Evolutionary conservation across 2,329 filamentous ascomycete genomes (phyloP).

Genomic region (Xylaria polymorpha): DNA sequence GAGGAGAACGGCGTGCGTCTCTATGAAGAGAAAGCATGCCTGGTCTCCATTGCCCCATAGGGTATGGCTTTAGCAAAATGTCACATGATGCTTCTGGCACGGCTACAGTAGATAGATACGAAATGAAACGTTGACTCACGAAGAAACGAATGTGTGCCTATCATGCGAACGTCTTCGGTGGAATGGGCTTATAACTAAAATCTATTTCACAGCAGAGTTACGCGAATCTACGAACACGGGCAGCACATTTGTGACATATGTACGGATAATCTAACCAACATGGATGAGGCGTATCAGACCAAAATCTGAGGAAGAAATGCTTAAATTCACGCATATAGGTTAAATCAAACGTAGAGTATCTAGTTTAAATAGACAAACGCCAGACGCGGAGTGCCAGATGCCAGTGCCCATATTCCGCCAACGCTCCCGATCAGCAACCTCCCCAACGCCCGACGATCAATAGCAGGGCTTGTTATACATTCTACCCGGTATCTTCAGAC

Average conservation of each 20-base stretch:
- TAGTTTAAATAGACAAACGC: not conserved
- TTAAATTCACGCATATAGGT: constrained; percentile 2
- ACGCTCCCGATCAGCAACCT: not conserved
- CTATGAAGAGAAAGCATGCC: constrained; percentile 53
- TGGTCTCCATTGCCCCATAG: constrained; percentile 48
- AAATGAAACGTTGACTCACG: constrained; percentile 45
- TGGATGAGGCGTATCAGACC: not conserved
- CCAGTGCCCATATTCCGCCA: not conserved
- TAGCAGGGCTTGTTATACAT: not conserved
- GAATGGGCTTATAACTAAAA: not conserved
- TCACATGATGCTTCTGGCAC: constrained; percentile 52
- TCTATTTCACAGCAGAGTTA: not conserved
- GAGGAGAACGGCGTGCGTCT: constrained; percentile 73
- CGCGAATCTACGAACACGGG: not conserved
- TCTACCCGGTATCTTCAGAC: not conserved
- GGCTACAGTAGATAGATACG: constrained; percentile 49
- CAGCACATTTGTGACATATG: not conserved
- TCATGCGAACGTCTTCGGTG: not conserved
- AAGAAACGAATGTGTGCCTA: constrained; percentile 15
- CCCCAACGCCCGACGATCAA: constrained; percentile 1
- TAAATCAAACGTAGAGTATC: not conserved
- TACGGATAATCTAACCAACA: no score
- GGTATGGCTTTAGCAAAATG: constrained; percentile 48
- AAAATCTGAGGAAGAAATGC: not conserved
- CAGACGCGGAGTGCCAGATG: not conserved